Conservation (phyloP, 805 yeast genomes). For the Scheffersomyces lignosus region DNA sequence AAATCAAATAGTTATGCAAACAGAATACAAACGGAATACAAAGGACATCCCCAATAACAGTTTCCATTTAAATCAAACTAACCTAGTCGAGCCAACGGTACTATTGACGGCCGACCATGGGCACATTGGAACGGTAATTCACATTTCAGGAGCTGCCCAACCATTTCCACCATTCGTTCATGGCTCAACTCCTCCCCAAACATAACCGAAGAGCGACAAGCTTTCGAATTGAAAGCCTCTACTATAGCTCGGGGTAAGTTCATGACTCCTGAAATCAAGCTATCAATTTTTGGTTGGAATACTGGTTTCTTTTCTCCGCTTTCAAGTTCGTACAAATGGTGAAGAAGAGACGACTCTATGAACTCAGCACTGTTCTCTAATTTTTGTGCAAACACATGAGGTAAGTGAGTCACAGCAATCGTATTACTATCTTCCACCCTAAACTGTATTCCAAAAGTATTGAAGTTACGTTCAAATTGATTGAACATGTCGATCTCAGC, state of each 20-base stretch:
- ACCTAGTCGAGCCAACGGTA: constrained; percentile 58
- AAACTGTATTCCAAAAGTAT: constrained; percentile 18
- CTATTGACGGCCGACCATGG: constrained; percentile 77
- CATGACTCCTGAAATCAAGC: constrained; percentile 21
- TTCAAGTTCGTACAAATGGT: constrained; percentile 46
- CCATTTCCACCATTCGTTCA: constrained; percentile 45
- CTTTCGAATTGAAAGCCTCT: constrained; percentile 55
- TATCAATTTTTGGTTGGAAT: no score
- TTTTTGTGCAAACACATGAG: constrained; percentile 39
- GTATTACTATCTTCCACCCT: constrained; percentile 1
- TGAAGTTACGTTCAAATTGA: constrained; percentile 12
- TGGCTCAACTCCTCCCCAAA: constrained; percentile 58
- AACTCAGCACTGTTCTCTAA: constrained; percentile 22
- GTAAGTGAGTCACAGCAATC: constrained; percentile 42
- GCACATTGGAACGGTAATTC: constrained; percentile 76
- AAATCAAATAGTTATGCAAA: no score
- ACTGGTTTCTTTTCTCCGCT: no score
- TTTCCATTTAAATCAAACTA: no score
- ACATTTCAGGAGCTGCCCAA: constrained; percentile 48
- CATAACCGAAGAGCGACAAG: constrained; percentile 70
- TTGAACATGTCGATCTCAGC: constrained; percentile 27
- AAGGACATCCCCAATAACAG: no score
- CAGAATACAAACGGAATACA: no score
- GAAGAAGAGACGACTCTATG: constrained; percentile 40
- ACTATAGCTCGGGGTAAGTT: constrained; percentile 51